Evolutionary conservation across 1,284 basidiomycete species (phyloP).

Genomic region (Papiliotrema flavescens): DNA sequence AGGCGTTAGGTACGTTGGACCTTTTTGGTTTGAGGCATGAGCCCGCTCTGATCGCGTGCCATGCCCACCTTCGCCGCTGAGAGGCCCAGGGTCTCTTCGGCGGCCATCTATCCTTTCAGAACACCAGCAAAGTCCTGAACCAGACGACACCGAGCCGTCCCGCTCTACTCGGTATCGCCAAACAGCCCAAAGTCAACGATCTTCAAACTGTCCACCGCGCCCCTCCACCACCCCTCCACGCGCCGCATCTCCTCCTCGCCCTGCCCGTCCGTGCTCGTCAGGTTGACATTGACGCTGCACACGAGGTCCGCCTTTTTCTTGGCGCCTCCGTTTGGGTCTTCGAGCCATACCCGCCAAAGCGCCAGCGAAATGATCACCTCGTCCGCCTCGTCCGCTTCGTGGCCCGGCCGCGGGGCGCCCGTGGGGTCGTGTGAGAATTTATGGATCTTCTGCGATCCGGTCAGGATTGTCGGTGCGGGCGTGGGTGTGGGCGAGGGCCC

Average conservation of each 20-base stretch:
- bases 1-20: no score
- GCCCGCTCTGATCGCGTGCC: no score
- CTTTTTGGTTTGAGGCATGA: no score
- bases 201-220: conserved; percentile 59
- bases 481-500: conserved; percentile 23
- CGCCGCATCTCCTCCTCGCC: conserved; percentile 29
- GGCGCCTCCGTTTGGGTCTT: not conserved
- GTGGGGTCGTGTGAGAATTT: conserved; percentile 60
- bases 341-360: conserved; percentile 59
- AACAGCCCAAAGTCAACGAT: conserved; percentile 75
- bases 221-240: conserved; percentile 58
- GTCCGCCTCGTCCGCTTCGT: conserved; percentile 53
- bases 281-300: conserved; percentile 68
- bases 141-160: not conserved
- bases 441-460: conserved; percentile 65
- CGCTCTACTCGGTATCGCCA: conserved; percentile 35
- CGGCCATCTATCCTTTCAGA: no score
- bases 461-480: conserved; percentile 56
- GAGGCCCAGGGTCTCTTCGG: no score
- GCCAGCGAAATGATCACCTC: conserved; percentile 71
- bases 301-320: conserved; percentile 71
- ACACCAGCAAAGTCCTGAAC: no score
- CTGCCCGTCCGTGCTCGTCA: conserved; percentile 31
- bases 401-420: conserved; percentile 45
- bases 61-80: no score